Evolutionary conservation across 2,329 filamentous ascomycete species (phyloP).

Genomic region (Botrytis fragariae): DNA sequence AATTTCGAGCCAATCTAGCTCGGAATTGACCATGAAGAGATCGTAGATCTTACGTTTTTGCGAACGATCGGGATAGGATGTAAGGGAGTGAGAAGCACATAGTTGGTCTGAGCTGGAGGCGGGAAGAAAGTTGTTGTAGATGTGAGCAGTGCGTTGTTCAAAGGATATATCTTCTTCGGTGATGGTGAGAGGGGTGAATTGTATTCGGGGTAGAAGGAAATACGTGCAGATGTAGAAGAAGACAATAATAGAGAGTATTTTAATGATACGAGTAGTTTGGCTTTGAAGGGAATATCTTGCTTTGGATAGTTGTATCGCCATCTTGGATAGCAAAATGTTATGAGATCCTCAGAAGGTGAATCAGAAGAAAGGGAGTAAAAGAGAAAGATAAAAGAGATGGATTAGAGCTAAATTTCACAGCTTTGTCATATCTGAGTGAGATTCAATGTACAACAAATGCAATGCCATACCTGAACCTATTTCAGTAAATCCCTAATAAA

Average conservation of each 20-base stretch:
- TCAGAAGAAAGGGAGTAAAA: background rate
- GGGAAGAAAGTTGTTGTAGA: slow-evolving; percentile 12
- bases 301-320: slow-evolving; percentile 4
- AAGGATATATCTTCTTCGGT: slow-evolving; percentile 16
- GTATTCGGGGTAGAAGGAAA: slow-evolving; percentile 9
- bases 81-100: slow-evolving; percentile 12
- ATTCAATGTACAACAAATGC: background rate
- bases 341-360: background rate
- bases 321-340: background rate
- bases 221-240: background rate
- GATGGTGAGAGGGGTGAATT: slow-evolving; percentile 2
- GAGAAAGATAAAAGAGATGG: background rate
- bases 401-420: background rate
- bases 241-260: background rate
- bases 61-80: background rate
- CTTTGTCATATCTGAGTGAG: background rate
- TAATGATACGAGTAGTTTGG: slow-evolving; percentile 5
- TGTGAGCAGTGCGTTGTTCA: background rate
- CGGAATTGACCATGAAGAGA: slow-evolving; percentile 60
- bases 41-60: slow-evolving; percentile 55
- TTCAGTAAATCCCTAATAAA: background rate
- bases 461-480: background rate
- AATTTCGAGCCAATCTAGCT: slow-evolving; percentile 65
- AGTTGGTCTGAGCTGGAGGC: slow-evolving; percentile 5
- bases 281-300: background rate